A percentile compares a stretch with the other conserved stretches of the same genome.
These are phyloP conservation scores for Paraphaeosphaeria minitans DNA, from an alignment of 2,329 filamentous ascomycete species.

Conservation along the genomic window DNA sequence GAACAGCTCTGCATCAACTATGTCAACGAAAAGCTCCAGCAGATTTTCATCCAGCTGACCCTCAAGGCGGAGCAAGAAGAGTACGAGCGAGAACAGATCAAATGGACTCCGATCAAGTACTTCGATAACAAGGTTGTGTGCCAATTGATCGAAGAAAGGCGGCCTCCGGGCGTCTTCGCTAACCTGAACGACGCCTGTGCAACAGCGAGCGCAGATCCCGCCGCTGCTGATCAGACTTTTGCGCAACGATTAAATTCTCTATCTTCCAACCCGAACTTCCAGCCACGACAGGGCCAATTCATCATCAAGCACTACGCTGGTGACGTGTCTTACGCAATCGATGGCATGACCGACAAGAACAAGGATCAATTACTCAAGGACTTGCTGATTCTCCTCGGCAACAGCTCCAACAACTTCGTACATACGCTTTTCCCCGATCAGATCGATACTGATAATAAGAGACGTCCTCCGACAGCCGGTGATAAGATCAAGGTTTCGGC, in stretches of 20 bases:
- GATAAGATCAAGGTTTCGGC: constrained; percentile 96
- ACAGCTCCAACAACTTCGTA: constrained; percentile 83
- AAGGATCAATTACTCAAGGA: constrained; percentile 97
- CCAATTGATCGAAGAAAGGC: constrained; percentile 89
- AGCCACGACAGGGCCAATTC: constrained; percentile 90
- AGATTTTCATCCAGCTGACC: constrained; percentile 98
- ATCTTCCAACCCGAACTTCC: constrained; percentile 84
- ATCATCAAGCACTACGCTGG: constrained; percentile 99
- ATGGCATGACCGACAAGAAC: constrained; percentile 99
- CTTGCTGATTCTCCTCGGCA: constrained; percentile 81
- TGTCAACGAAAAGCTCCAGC: constrained; percentile 98
- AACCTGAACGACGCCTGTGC: constrained; percentile 97
- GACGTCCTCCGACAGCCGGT: constrained; percentile 89
- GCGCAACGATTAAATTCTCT: constrained; percentile 91
- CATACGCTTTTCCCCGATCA: constrained; percentile 89
- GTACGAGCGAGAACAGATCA: constrained; percentile 92
- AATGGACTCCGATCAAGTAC: constrained; percentile 99
- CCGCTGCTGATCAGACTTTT: constrained; percentile 93
- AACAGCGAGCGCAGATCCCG: constrained; percentile 94
- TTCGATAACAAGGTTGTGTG: constrained; percentile 99
- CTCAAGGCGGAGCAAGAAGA: constrained; percentile 97
- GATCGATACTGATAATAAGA: constrained; percentile 94
- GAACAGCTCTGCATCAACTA: constrained; percentile 99
- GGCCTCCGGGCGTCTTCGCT: constrained; percentile 91
- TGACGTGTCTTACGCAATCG: constrained; percentile 91